A percentile compares a stretch with the other conserved stretches of the same genome.
Conservation (phyloP, 345 rosid species). For the Brassica juncea region DNA sequence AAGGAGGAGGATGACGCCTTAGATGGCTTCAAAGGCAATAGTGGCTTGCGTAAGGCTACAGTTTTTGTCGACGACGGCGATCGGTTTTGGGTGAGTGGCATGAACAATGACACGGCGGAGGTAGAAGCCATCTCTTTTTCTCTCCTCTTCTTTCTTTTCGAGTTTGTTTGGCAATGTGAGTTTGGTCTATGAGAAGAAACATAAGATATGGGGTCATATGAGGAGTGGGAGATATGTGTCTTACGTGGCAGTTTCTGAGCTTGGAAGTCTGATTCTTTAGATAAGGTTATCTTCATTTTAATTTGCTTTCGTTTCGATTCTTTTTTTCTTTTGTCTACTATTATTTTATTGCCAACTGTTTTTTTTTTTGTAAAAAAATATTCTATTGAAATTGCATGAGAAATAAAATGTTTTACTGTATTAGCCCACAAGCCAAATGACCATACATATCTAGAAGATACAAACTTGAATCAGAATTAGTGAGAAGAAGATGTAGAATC, state of each 20-base stretch:
- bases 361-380: too few relatives aligned
- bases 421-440: too few relatives aligned
- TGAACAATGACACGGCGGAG: constrained; percentile 58
- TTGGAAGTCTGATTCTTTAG: not conserved
- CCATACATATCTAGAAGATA: too few relatives aligned
- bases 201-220: constrained; percentile 5
- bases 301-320: too few relatives aligned
- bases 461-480: too few relatives aligned
- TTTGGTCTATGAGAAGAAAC: constrained; percentile 5
- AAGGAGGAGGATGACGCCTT: constrained; percentile 24
- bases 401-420: too few relatives aligned
- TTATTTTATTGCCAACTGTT: too few relatives aligned
- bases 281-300: not conserved
- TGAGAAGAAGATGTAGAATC: too few relatives aligned
- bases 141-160: not conserved
- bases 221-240: constrained; percentile 5
- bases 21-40: constrained; percentile 54
- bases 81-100: constrained; percentile 47
- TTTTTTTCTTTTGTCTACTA: too few relatives aligned
- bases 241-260: not conserved
- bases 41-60: constrained; percentile 53
- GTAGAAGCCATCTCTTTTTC: constrained; percentile 40
- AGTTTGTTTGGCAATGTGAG: constrained; percentile 1
- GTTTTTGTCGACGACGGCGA: constrained; percentile 26
- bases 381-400: too few relatives aligned